Evolutionary conservation across 768 basidiomycete species (phyloP).

Genomic region (Lyophyllum atratum): DNA sequence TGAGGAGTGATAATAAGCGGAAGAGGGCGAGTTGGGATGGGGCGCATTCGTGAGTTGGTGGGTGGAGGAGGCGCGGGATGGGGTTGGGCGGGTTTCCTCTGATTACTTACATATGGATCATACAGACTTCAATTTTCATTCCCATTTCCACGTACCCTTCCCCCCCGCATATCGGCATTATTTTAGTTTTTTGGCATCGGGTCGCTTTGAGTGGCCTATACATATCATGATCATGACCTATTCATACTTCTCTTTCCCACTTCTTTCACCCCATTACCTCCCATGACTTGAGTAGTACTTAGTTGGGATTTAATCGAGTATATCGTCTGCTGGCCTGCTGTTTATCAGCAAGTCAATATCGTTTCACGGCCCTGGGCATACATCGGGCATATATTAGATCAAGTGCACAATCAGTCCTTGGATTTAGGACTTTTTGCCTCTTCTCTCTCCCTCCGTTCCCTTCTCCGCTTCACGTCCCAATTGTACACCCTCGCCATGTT

Average conservation of each 20-base stretch:
- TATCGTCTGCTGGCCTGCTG: no score
- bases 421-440: conserved; percentile 20
- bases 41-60: neutral
- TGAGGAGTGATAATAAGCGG: conserved; percentile 16
- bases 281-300: no score
- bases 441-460: conserved; percentile 53
- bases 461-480: conserved; percentile 87
- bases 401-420: neutral
- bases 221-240: neutral
- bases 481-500: conserved; percentile 97
- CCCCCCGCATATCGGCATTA: neutral
- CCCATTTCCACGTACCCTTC: neutral
- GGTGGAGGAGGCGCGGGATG: neutral
- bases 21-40: neutral
- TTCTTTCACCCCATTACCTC: no score
- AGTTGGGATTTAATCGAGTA: no score
- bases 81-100: neutral
- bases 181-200: neutral
- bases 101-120: neutral
- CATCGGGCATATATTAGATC: no score
- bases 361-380: no score
- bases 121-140: neutral
- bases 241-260: neutral
- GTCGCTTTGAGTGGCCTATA: neutral
- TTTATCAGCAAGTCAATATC: no score